Evolutionary conservation across 2,329 filamentous ascomycete species (phyloP), one percentile per base, ranked within the genome.

Genomic region (Neofusicoccum cordaticola): DNA sequence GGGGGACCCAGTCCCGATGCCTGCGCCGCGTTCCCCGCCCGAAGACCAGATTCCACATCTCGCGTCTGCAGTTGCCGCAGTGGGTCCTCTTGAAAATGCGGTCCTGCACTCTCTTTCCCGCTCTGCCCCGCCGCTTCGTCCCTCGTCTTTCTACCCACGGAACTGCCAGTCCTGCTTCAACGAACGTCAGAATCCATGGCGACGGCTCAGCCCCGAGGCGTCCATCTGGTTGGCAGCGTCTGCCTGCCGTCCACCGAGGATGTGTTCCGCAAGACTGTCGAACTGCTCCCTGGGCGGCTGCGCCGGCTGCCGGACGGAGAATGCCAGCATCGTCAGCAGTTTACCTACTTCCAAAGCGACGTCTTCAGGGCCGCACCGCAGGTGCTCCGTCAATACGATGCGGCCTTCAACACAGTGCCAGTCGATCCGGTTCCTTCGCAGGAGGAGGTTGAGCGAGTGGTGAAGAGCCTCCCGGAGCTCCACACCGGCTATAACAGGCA

Each of bases 401-500:
- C 42, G 11, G 41, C 27, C 9, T 50, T 57, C 22, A 64, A 45
- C 15, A 15, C 41, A 4, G 22, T 51, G 27, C 45, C 37, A 4
- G 19, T 15, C 15, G 27, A 39, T 22, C 41, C 45, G 17, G 8
- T 53, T 13, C 41, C 56, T 5, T 39, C 37, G 1, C 7, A 42
- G 12, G 53, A 65, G 39, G 57, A 69, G 42, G 37, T 70, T 27
- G 34, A 61, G 34, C 31, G 50, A 22, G 53, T 58, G 17, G 52
- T 63, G 12, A 41, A 65, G 27, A 66, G 64, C 17, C 66, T 68
- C 5, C 58, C 47, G 15, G 44, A 61, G 37, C 57, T 72, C 45
- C 65, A 71, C 19, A 77, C 76, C 0, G 70, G 70, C 13, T 79
- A 77, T 65, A 74, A 76, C 58, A 67, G 67, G 3, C 68, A 66